These are phyloP conservation scores for Cyathus striatus DNA, from an alignment of 768 basidiomycete species.

Conservation along the genomic window DNA sequence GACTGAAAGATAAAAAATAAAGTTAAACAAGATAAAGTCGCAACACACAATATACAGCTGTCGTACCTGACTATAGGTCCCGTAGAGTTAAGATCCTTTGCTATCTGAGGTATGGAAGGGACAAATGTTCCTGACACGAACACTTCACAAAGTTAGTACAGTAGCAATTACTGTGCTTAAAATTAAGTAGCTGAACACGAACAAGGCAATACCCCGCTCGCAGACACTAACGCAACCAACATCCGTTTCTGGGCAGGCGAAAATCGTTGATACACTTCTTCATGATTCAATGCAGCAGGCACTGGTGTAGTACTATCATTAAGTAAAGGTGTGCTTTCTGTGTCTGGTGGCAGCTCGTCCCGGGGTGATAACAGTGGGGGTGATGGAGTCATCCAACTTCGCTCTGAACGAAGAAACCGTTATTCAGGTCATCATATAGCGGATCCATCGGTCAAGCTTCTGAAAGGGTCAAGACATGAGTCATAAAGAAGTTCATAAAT, in stretches of 20 bases:
- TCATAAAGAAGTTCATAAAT: too few relatives aligned
- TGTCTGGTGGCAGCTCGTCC: background rate
- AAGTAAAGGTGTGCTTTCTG: conserved; percentile 31
- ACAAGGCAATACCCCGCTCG: background rate
- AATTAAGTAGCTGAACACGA: background rate
- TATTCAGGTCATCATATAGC: too few relatives aligned
- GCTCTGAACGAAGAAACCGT: background rate
- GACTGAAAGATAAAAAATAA: conserved; percentile 5
- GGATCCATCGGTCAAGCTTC: too few relatives aligned
- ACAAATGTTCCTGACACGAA: background rate
- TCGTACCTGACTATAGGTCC: conserved; percentile 25
- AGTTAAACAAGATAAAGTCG: background rate
- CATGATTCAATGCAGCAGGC: too few relatives aligned
- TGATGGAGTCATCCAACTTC: too few relatives aligned
- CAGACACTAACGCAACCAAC: too few relatives aligned
- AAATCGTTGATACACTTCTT: too few relatives aligned
- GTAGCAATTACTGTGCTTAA: too few relatives aligned
- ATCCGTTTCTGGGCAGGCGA: too few relatives aligned
- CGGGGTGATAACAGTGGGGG: too few relatives aligned
- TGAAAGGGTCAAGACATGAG: too few relatives aligned
- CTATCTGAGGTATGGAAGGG: background rate
- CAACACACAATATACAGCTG: background rate
- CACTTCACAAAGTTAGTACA: background rate
- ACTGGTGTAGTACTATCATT: conserved; percentile 1
- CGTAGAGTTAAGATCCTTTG: background rate